A percentile compares a stretch with the other conserved stretches of the same genome.
phyloP scores from a whole-genome alignment of 2,329 filamentous ascomycete genomes.

The Verticillium alfalfae region DNA sequence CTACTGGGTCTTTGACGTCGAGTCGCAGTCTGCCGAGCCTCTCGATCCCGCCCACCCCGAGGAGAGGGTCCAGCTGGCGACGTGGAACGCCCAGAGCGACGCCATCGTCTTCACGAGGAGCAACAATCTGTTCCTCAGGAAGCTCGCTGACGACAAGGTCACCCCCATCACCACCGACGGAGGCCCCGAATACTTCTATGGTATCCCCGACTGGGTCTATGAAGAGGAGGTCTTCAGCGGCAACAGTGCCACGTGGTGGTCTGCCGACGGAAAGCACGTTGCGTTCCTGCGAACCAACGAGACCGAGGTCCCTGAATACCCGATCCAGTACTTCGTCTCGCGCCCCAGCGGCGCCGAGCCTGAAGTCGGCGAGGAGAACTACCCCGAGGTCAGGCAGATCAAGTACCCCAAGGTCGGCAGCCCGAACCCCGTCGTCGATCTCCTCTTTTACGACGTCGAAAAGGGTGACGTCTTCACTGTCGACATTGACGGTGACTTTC shows the following conservation, averaged over 20 bases:
- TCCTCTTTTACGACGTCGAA: slow-evolving; percentile 82
- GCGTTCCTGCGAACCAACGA: slow-evolving; percentile 86
- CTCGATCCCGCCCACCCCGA: slow-evolving; percentile 64
- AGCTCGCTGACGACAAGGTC: slow-evolving; percentile 46
- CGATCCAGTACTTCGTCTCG: slow-evolving; percentile 88
- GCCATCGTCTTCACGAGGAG: slow-evolving; percentile 82
- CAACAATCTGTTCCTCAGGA: slow-evolving; percentile 85
- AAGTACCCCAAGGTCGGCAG: slow-evolving; percentile 97
- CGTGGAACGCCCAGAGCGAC: slow-evolving; percentile 84
- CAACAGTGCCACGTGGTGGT: slow-evolving; percentile 83
- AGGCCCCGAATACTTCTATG: slow-evolving; percentile 85
- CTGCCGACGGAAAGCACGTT: slow-evolving; percentile 71
- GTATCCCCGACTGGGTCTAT: slow-evolving; percentile 92
- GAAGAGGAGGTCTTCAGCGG: slow-evolving; percentile 73
- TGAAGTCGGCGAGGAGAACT: slow-evolving; percentile 69
- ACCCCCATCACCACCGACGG: slow-evolving; percentile 80
- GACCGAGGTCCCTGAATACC: slow-evolving; percentile 83
- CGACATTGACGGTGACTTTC: slow-evolving; percentile 69
- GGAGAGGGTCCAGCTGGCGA: slow-evolving; percentile 72
- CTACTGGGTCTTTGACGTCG: slow-evolving; percentile 92
- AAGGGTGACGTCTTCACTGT: slow-evolving; percentile 77
- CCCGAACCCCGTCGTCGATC: slow-evolving; percentile 82
- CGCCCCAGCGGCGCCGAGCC: slow-evolving; percentile 72
- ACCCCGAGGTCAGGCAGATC: slow-evolving; percentile 85
- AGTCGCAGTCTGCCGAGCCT: slow-evolving; percentile 69